phyloP scores from a whole-genome alignment of 176 grass and related monocot genomes.

The Cymbopogon citratus region DNA sequence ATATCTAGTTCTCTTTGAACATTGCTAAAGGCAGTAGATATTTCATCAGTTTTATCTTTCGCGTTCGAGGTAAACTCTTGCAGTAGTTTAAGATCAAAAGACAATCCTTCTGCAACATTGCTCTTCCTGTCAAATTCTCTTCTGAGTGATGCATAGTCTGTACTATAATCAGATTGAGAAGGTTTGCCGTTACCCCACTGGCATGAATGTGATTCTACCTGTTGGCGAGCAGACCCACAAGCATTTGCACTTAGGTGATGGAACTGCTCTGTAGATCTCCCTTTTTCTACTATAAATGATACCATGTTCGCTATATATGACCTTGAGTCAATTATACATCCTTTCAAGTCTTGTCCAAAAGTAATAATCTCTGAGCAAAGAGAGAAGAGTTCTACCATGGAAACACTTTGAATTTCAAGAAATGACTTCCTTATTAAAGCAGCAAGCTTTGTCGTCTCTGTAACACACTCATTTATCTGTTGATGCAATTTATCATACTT shows the following conservation, averaged over 20 bases:
- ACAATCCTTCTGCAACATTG: slow-evolving; percentile 67
- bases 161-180: slow-evolving; percentile 6
- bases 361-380: slow-evolving; percentile 51
- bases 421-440: slow-evolving; percentile 45
- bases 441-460: slow-evolving; percentile 41
- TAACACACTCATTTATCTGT: slow-evolving; percentile 38
- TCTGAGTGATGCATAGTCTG: slow-evolving; percentile 44
- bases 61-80: slow-evolving; percentile 60
- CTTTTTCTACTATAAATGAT: slow-evolving; percentile 38
- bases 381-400: slow-evolving; percentile 34
- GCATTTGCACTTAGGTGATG: slow-evolving; percentile 19
- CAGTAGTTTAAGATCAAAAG: slow-evolving; percentile 74
- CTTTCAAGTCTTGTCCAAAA: slow-evolving; percentile 61
- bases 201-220: slow-evolving; percentile 18
- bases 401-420: slow-evolving; percentile 49
- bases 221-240: slow-evolving; percentile 23
- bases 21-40: slow-evolving; percentile 35
- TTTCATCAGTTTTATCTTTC: slow-evolving; percentile 55
- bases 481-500: slow-evolving; percentile 35
- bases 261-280: slow-evolving; percentile 24
- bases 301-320: slow-evolving; percentile 35
- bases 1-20: slow-evolving; percentile 53
- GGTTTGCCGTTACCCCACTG: not conserved
- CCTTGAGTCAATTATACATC: slow-evolving; percentile 52
- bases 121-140: slow-evolving; percentile 65